Conservation (phyloP, 2,329 filamentous ascomycete genomes). For the Alternaria sp. region DNA sequence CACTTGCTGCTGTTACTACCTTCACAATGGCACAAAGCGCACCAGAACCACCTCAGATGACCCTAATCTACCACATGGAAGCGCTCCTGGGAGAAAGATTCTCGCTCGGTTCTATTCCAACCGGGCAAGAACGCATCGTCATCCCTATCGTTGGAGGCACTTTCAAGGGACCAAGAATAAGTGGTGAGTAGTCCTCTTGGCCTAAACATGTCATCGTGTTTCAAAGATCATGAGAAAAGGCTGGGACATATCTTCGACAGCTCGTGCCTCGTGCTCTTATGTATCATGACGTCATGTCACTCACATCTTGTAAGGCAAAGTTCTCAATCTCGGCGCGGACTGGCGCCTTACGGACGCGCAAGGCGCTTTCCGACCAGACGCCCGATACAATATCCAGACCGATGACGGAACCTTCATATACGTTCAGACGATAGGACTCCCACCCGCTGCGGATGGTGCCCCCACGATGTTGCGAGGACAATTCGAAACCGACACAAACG, state of each 20-base stretch:
- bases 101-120: constrained; percentile 26
- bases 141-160: constrained; percentile 40
- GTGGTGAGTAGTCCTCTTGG: constrained; percentile 18
- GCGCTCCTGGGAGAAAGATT: constrained; percentile 27
- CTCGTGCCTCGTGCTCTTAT: neutral
- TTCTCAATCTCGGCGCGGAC: constrained; percentile 47
- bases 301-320: constrained; percentile 25
- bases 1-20: constrained; percentile 6
- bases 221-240: neutral
- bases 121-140: constrained; percentile 30
- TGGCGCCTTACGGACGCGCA: constrained; percentile 43
- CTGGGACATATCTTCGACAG: neutral
- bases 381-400: constrained; percentile 47
- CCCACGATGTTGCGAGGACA: constrained; percentile 39
- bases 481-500: constrained; percentile 44
- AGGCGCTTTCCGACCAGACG: constrained; percentile 40
- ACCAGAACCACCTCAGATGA: constrained; percentile 26
- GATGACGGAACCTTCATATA: constrained; percentile 45
- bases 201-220: neutral
- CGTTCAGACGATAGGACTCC: constrained; percentile 41
- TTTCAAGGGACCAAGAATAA: constrained; percentile 35
- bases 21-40: constrained; percentile 21
- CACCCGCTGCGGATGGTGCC: constrained; percentile 25
- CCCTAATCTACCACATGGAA: constrained; percentile 32
- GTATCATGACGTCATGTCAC: constrained; percentile 15